Percentiles rank a stretch among this genome's conserved stretches.
Evolutionary conservation across 2,329 filamentous ascomycete genomes (phyloP).

Genomic region (Dendryphion nanum): DNA sequence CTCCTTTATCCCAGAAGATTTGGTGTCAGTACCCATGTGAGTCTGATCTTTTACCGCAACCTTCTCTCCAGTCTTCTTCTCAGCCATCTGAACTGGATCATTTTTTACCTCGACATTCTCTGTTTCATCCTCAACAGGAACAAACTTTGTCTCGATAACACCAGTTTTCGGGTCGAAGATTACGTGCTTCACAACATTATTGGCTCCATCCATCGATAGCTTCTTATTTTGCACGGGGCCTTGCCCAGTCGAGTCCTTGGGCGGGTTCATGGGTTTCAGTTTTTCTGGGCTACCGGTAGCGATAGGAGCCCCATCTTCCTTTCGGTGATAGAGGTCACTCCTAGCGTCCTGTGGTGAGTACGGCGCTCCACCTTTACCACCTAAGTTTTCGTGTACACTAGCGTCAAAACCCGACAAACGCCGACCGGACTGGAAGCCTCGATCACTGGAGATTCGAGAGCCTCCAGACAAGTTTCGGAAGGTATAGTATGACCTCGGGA

Average conservation of each 20-base stretch:
- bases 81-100: too few relatives aligned
- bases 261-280: conserved; percentile 9
- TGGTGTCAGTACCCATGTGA: too few relatives aligned
- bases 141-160: too few relatives aligned
- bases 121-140: too few relatives aligned
- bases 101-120: not conserved
- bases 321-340: conserved; percentile 28
- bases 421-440: not conserved
- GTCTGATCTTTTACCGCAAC: conserved; percentile 1
- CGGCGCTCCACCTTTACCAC: not conserved
- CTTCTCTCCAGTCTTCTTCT: conserved; percentile 5
- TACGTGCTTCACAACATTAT: too few relatives aligned
- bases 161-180: too few relatives aligned
- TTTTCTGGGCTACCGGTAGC: conserved; percentile 12
- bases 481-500: not conserved
- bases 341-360: conserved; percentile 40
- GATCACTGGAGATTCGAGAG: too few relatives aligned
- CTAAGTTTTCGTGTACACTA: not conserved
- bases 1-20: too few relatives aligned
- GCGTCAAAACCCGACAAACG: not conserved
- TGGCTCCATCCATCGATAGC: too few relatives aligned
- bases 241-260: too few relatives aligned
- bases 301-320: not conserved
- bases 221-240: too few relatives aligned
- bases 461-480: not conserved